Percentiles rank a stretch among this genome's conserved stretches.
Conservation (phyloP, 306 rosid species). For the Gynostemma pentaphyllum region DNA sequence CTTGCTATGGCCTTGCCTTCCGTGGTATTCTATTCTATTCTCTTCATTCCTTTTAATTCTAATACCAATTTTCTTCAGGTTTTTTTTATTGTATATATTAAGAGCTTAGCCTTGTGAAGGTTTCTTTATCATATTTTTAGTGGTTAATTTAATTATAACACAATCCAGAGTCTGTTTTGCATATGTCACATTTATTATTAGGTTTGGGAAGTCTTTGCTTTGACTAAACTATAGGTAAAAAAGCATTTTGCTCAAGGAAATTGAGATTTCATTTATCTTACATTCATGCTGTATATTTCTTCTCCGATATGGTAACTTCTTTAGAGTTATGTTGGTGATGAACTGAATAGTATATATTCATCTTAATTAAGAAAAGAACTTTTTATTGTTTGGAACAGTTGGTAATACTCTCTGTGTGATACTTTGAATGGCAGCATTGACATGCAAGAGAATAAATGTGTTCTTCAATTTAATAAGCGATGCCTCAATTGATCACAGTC, state of each 20-base stretch:
- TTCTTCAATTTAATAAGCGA: not conserved
- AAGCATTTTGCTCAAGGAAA: too few relatives aligned
- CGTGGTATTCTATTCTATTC: conserved; percentile 52
- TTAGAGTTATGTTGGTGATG: not conserved
- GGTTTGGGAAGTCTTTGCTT: too few relatives aligned
- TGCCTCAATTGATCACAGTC: not conserved
- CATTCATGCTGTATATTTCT: not conserved
- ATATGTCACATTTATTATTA: too few relatives aligned
- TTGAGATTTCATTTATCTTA: not conserved
- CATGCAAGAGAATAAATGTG: not conserved
- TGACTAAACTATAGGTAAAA: too few relatives aligned
- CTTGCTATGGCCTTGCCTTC: conserved; percentile 90
- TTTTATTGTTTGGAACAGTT: not conserved
- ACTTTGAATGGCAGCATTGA: not conserved
- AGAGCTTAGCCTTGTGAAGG: too few relatives aligned
- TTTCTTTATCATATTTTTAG: too few relatives aligned
- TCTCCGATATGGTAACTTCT: not conserved
- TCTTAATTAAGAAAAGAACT: not conserved
- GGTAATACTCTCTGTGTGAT: not conserved
- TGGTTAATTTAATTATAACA: too few relatives aligned
- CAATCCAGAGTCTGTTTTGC: too few relatives aligned
- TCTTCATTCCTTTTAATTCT: not conserved
- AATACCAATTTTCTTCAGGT: not conserved
- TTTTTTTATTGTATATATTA: too few relatives aligned
- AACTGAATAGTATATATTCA: too few relatives aligned